These are phyloP conservation scores for Thuja plicata DNA, from an alignment of 83 land plant species.

Conservation along the genomic window DNA sequence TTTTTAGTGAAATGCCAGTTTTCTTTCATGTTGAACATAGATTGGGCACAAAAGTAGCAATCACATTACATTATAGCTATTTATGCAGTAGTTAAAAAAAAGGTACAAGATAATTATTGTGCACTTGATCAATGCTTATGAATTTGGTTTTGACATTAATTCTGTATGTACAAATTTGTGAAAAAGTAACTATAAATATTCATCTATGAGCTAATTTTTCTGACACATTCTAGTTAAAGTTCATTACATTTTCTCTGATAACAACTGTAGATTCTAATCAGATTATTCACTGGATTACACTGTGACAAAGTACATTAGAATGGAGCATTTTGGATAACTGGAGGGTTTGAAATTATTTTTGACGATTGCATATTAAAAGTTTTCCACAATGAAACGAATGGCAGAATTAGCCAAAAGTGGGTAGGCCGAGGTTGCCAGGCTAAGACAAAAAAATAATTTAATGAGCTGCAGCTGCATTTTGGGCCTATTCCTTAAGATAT, in stretches of 20 bases:
- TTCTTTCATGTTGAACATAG: not conserved
- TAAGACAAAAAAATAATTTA: not conserved
- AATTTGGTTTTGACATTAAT: not conserved
- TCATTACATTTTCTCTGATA: not conserved
- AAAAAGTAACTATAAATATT: not conserved
- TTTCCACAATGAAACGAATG: not conserved
- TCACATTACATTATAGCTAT: not conserved
- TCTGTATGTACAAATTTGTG: not conserved
- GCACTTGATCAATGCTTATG: not conserved
- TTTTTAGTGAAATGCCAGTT: slow-evolving; percentile 3
- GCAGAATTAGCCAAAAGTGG: not conserved
- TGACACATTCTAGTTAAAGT: not conserved
- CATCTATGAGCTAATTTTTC: not conserved
- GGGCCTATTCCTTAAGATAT: not conserved
- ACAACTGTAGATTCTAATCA: not conserved
- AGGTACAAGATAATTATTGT: not conserved
- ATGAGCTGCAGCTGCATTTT: not conserved
- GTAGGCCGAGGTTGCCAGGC: not conserved
- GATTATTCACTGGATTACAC: not conserved
- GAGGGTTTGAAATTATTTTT: no score
- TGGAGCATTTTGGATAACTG: not conserved
- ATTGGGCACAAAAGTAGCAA: not conserved
- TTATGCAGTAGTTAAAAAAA: not conserved
- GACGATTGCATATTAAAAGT: not conserved
- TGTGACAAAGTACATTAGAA: not conserved